Evolutionary conservation across 371 early-diverging fungal genomes (phyloP).

Genomic region (Chytridium lagenaria): DNA sequence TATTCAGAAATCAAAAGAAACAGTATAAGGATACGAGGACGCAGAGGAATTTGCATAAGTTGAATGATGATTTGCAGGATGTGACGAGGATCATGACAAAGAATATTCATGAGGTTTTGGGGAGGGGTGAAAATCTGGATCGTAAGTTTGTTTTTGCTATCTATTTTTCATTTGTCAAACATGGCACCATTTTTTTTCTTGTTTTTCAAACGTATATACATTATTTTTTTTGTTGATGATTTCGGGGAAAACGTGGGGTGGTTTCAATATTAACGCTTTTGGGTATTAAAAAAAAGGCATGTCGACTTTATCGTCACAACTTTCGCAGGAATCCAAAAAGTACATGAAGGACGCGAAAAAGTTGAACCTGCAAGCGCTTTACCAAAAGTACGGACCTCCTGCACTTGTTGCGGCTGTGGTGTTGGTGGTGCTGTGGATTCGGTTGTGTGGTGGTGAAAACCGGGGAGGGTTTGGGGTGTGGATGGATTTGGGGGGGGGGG

Average conservation of each 20-base stretch:
- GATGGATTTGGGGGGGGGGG: conserved; percentile 1
- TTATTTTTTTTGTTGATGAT: too few relatives aligned
- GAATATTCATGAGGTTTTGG: conserved; percentile 95
- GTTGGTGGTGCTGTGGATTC: conserved; percentile 78
- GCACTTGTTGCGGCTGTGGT: conserved; percentile 76
- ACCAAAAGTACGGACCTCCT: conserved; percentile 96
- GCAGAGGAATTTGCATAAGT: conserved; percentile 87
- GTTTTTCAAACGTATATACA: too few relatives aligned
- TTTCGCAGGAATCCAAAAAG: conserved; percentile 71
- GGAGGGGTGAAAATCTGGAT: conserved; percentile 89
- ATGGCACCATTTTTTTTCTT: too few relatives aligned
- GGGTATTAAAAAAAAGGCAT: conserved; percentile 50
- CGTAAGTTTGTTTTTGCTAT: conserved; percentile 45
- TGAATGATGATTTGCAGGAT: conserved; percentile 95
- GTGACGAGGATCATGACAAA: conserved; percentile 97
- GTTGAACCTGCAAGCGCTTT: conserved; percentile 85
- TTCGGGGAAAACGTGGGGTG: too few relatives aligned
- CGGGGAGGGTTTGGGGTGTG: too few relatives aligned
- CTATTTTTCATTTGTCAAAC: too few relatives aligned
- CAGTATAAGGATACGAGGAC: conserved; percentile 94
- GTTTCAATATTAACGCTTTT: conserved; percentile 5
- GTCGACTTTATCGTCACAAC: conserved; percentile 65
- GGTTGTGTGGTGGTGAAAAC: conserved; percentile 60
- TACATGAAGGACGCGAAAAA: conserved; percentile 81
- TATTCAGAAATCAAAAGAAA: conserved; percentile 95